Conservation (phyloP, 352 stramenopile species). For the Globisporangium nunn region DNA sequence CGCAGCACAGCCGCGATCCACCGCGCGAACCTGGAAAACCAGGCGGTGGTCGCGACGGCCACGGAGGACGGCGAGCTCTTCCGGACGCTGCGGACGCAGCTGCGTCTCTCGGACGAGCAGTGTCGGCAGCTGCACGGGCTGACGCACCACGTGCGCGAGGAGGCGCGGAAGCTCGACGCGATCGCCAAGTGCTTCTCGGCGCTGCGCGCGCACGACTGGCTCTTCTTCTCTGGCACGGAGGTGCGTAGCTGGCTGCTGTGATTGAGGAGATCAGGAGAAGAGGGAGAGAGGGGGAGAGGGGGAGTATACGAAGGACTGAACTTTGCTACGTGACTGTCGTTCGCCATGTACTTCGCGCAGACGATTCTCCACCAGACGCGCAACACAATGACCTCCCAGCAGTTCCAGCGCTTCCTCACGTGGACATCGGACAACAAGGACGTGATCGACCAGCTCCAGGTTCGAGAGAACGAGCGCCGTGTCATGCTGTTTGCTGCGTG, state of each 20-base stretch:
- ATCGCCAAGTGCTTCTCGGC: constrained; percentile 86
- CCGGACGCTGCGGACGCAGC: constrained; percentile 33
- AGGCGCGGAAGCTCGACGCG: constrained; percentile 66
- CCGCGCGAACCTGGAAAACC: constrained; percentile 76
- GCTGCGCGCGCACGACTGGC: constrained; percentile 76
- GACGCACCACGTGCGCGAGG: constrained; percentile 38
- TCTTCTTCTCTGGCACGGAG: constrained; percentile 81
- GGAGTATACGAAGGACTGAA: neutral
- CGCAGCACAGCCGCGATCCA: constrained; percentile 69
- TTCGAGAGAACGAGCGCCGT: constrained; percentile 9
- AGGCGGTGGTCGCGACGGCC: constrained; percentile 59
- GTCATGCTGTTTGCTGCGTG: neutral
- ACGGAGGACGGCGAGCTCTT: constrained; percentile 60
- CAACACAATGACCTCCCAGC: constrained; percentile 70
- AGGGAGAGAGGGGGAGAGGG: no score
- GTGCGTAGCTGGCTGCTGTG: constrained; percentile 17
- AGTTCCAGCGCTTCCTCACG: constrained; percentile 80
- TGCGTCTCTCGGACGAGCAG: constrained; percentile 68
- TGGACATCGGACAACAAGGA: constrained; percentile 71
- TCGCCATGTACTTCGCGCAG: constrained; percentile 14
- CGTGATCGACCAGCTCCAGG: constrained; percentile 68
- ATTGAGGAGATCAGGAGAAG: neutral
- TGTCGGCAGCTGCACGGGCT: constrained; percentile 49
- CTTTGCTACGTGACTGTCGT: neutral
- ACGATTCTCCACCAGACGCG: constrained; percentile 67